Percentiles rank a stretch among this genome's conserved stretches.
These are phyloP conservation scores for Corymbia citriodora DNA, from an alignment of 441 rosid species.

Conservation along the genomic window DNA sequence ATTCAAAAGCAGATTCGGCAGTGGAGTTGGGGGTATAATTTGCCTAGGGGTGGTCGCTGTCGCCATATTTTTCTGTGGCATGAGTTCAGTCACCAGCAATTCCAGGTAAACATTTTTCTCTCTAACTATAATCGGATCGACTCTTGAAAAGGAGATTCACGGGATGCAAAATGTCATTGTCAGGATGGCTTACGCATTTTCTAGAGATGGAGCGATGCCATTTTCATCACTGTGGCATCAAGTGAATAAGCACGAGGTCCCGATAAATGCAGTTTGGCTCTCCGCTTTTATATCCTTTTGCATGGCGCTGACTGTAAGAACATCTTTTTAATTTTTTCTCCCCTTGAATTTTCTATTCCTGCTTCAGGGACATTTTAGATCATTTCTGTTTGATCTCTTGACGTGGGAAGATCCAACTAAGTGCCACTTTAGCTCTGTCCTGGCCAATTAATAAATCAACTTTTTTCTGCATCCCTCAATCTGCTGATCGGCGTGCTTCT, in stretches of 20 bases:
- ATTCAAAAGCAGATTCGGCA: conserved; percentile 85
- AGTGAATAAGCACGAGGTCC: conserved; percentile 85
- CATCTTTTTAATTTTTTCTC: background rate
- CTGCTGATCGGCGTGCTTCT: background rate
- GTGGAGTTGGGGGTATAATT: conserved; percentile 76
- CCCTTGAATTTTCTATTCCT: background rate
- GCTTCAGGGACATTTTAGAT: background rate
- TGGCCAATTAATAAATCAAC: background rate
- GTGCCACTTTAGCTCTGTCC: background rate
- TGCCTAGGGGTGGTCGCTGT: conserved; percentile 82
- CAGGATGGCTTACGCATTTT: conserved; percentile 98
- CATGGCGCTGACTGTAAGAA: conserved; percentile 89
- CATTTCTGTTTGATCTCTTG: background rate
- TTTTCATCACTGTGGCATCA: conserved; percentile 78
- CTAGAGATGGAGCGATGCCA: conserved; percentile 99
- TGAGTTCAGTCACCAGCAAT: conserved; percentile 97
- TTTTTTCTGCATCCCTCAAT: background rate
- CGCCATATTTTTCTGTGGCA: conserved; percentile 96
- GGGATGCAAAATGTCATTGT: background rate
- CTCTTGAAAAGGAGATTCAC: background rate
- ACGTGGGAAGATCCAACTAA: background rate
- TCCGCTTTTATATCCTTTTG: conserved; percentile 72
- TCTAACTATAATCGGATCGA: background rate
- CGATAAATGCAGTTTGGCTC: conserved; percentile 90
- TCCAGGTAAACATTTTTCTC: conserved; percentile 26